A percentile compares a stretch with the other conserved stretches of the same genome.
Conservation (phyloP, 257 asterid species). For the Echites panduratus region DNA sequence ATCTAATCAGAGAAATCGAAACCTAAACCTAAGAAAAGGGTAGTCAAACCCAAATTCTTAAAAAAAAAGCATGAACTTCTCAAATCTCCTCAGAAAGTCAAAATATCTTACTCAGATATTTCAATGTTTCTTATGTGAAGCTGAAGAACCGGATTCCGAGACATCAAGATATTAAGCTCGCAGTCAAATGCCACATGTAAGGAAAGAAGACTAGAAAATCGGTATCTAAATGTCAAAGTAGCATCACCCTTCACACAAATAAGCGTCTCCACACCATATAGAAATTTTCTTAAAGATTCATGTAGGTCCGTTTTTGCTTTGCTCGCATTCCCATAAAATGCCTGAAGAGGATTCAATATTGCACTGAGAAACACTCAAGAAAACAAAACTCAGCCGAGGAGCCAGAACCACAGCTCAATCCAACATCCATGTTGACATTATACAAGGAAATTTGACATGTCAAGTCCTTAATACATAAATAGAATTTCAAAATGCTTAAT, state of each 20-base stretch:
- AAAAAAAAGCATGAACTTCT: neutral
- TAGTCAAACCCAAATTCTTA: too few relatives aligned
- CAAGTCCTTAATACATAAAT: neutral
- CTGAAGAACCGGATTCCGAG: neutral
- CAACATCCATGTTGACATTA: neutral
- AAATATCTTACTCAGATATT: neutral
- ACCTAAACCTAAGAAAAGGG: neutral
- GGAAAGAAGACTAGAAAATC: neutral
- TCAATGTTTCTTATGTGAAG: neutral
- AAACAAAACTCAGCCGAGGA: neutral
- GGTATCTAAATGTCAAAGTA: neutral
- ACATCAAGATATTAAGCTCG: neutral
- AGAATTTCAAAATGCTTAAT: neutral
- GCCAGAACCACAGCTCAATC: neutral
- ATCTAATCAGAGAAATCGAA: neutral
- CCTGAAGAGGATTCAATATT: neutral
- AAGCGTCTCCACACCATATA: neutral
- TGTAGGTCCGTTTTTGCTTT: neutral
- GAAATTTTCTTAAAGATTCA: neutral
- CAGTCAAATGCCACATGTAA: too few relatives aligned
- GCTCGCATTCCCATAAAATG: neutral
- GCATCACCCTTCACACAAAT: neutral
- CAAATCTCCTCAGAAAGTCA: neutral
- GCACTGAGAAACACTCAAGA: neutral
- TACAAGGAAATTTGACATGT: neutral